A percentile compares a stretch with the other conserved stretches of the same genome.
These are phyloP conservation scores for Polyporus tsugae DNA, from an alignment of 1,284 basidiomycete genomes.

Conservation along the genomic window DNA sequence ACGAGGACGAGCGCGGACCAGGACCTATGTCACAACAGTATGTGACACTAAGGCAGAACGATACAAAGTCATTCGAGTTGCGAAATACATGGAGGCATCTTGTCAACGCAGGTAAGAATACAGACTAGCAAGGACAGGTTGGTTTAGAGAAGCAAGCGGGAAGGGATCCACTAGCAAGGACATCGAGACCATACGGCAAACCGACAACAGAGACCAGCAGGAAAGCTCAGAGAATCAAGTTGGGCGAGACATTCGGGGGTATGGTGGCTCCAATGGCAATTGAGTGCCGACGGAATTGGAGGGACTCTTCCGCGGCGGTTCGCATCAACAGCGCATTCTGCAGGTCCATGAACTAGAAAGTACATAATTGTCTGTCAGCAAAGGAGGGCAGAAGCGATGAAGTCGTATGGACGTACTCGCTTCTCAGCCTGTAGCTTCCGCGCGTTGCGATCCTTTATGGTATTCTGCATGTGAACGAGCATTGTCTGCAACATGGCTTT, in stretches of 20 bases:
- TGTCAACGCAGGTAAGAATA: neutral
- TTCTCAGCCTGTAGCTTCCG: constrained; percentile 61
- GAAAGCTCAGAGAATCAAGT: neutral
- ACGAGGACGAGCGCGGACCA: no score
- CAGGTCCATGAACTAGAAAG: constrained; percentile 39
- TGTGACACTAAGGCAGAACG: no score
- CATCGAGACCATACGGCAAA: neutral
- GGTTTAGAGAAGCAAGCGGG: no score
- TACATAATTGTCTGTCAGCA: neutral
- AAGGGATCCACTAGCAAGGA: neutral
- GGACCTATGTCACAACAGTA: neutral
- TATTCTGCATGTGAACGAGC: constrained; percentile 71
- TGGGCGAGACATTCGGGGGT: constrained; percentile 12
- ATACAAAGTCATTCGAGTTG: neutral
- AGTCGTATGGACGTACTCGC: constrained; percentile 47
- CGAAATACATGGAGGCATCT: neutral
- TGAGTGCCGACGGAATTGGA: constrained; percentile 30
- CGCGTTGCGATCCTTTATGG: constrained; percentile 55
- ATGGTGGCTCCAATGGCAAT: constrained; percentile 26
- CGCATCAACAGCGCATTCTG: constrained; percentile 33
- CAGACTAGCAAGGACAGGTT: neutral
- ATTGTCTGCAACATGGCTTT: constrained; percentile 45
- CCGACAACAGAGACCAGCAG: neutral
- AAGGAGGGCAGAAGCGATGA: neutral
- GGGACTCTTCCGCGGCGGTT: constrained; percentile 22